Conservation (phyloP, 106 monocot genomes). For the Xerophyta viscosa region DNA sequence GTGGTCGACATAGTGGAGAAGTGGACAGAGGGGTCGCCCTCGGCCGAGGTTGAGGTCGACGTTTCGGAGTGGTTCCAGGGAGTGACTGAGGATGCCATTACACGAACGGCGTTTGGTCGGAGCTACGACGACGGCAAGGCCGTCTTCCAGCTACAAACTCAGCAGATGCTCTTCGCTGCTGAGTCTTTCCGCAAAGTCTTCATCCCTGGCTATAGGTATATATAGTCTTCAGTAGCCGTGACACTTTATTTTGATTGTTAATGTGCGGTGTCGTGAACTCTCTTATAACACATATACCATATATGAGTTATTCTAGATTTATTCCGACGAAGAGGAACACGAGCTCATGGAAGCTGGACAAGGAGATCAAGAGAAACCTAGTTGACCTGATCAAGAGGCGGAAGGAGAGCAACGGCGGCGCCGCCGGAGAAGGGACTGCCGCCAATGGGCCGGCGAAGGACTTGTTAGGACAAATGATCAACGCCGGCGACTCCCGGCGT, state of each 20-base stretch:
- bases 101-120: slow-evolving; percentile 48
- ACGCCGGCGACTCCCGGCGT: slow-evolving; percentile 13
- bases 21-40: slow-evolving; percentile 17
- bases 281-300: not conserved
- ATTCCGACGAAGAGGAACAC: slow-evolving; percentile 62
- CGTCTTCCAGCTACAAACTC: slow-evolving; percentile 66
- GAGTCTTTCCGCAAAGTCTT: slow-evolving; percentile 76
- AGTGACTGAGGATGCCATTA: slow-evolving; percentile 57
- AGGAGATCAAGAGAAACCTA: slow-evolving; percentile 45
- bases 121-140: slow-evolving; percentile 65
- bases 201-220: slow-evolving; percentile 29
- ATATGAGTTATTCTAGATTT: slow-evolving; percentile 32
- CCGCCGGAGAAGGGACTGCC: not conserved
- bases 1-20: slow-evolving; percentile 60
- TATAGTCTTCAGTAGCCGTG: too few relatives aligned
- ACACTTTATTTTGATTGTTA: too few relatives aligned
- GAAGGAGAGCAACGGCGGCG: slow-evolving; percentile 12
- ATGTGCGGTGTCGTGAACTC: too few relatives aligned
- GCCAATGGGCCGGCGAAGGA: slow-evolving; percentile 26
- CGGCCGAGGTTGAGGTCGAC: slow-evolving; percentile 69
- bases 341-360: slow-evolving; percentile 57
- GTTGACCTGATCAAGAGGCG: slow-evolving; percentile 34
- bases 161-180: slow-evolving; percentile 76
- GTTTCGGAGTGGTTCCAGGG: slow-evolving; percentile 55
- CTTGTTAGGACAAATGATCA: slow-evolving; percentile 65